Percentiles rank a stretch among this genome's conserved stretches.
These are phyloP conservation scores for Botrytis paeoniae DNA, from an alignment of 2,329 filamentous ascomycete species.

Conservation along the genomic window DNA sequence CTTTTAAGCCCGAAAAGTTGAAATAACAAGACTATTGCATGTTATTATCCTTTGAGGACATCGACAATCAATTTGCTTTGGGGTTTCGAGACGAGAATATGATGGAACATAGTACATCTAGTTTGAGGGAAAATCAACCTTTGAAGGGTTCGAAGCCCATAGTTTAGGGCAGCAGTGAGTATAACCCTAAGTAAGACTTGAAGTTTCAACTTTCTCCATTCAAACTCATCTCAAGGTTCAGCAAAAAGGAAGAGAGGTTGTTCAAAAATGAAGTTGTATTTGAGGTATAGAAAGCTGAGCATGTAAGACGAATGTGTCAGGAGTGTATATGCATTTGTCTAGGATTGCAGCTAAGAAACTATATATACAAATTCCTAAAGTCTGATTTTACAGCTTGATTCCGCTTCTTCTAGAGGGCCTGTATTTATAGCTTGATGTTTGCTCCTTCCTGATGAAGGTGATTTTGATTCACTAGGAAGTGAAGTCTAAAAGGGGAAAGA, in stretches of 20 bases:
- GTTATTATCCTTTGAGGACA: not conserved
- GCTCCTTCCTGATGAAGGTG: no score
- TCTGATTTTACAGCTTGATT: no score
- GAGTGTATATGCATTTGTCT: no score
- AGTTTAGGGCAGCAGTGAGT: not conserved
- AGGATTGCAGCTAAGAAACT: no score
- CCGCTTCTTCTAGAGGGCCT: no score
- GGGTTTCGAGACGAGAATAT: not conserved
- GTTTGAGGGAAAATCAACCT: not conserved
- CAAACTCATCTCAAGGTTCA: not conserved
- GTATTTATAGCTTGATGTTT: no score
- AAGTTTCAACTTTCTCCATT: not conserved
- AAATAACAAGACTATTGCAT: no score
- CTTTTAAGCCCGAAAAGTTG: not conserved
- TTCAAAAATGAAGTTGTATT: not conserved
- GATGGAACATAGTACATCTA: not conserved
- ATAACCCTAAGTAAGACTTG: not conserved
- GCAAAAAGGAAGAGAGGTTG: not conserved
- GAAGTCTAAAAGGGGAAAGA: no score
- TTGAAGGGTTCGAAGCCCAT: not conserved
- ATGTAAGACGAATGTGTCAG: not conserved
- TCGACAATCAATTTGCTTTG: not conserved
- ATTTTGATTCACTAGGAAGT: no score
- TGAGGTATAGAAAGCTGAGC: not conserved
- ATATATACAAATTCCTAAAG: no score